phyloP scores from a whole-genome alignment of 83 land plant genomes.

The Isoetes engelmannii region DNA sequence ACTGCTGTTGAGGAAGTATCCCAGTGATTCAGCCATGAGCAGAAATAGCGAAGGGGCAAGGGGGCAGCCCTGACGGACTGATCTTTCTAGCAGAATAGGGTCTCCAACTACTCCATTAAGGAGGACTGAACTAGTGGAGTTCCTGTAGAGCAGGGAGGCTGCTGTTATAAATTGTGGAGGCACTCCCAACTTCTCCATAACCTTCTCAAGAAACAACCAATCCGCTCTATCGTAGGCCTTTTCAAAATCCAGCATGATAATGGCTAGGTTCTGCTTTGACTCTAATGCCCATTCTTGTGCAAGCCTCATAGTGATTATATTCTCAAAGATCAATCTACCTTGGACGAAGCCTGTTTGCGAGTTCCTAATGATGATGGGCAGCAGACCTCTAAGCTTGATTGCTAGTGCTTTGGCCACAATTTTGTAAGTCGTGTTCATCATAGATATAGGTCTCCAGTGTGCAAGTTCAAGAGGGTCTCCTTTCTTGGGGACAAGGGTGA shows the following conservation, averaged over 20 bases:
- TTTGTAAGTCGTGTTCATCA: constrained; percentile 7
- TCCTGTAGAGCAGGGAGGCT: neutral
- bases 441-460: constrained; percentile 2
- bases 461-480: too few species aligned
- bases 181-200: constrained; percentile 10
- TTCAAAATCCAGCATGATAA: constrained; percentile 16
- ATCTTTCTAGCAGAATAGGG: neutral
- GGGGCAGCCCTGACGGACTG: constrained; percentile 22
- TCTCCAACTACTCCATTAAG: neutral
- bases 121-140: neutral
- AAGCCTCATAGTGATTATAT: neutral
- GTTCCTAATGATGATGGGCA: constrained; percentile 1
- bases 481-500: too few species aligned
- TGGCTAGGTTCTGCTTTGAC: constrained; percentile 10
- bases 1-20: neutral
- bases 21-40: constrained; percentile 4
- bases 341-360: constrained; percentile 18
- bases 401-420: constrained; percentile 11
- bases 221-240: constrained; percentile 18
- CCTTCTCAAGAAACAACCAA: constrained; percentile 10
- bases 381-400: neutral
- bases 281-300: constrained; percentile 16
- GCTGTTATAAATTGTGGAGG: constrained; percentile 3
- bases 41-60: constrained; percentile 18
- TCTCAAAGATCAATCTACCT: constrained; percentile 8